Conservation (phyloP, 345 rosid species). For the Moricandia arvensis region DNA sequence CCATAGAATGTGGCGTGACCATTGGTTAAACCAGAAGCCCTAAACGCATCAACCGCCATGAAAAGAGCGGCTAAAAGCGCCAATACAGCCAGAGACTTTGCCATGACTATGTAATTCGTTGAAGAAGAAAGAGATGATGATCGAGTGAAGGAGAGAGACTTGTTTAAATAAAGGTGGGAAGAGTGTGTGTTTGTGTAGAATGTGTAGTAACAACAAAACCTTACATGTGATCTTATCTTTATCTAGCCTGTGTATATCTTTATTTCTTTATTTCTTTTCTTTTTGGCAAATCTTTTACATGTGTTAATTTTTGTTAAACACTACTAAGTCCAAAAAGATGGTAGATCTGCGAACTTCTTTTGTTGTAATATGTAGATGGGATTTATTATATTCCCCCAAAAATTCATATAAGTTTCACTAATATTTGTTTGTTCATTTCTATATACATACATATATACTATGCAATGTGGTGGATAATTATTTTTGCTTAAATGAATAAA, state of each 20-base stretch:
- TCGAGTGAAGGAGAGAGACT: conserved; percentile 21
- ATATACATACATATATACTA: neutral
- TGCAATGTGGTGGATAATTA: conserved; percentile 12
- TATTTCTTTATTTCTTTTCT: neutral
- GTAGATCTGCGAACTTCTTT: conserved; percentile 23
- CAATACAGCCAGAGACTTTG: conserved; percentile 19
- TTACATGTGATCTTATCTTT: conserved; percentile 39
- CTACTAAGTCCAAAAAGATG: conserved; percentile 21
- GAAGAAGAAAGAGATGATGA: conserved; percentile 27
- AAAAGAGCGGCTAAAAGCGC: conserved; percentile 43
- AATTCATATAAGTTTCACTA: neutral
- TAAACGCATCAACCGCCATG: conserved; percentile 41
- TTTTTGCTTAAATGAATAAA: neutral
- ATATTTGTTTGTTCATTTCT: neutral
- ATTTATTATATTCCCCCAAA: conserved; percentile 6
- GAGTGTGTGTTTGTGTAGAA: conserved; percentile 22
- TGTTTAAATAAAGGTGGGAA: conserved; percentile 40
- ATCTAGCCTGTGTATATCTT: conserved; percentile 18
- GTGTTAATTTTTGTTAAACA: conserved; percentile 22
- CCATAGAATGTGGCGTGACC: conserved; percentile 88
- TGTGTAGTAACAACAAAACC: conserved; percentile 34
- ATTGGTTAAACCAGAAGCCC: conserved; percentile 53
- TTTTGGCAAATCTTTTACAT: conserved; percentile 13
- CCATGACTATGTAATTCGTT: neutral
- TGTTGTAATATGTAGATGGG: conserved; percentile 1